Evolutionary conservation across 2,329 filamentous ascomycete genomes (phyloP).

Genomic region (Blastomyces silverae): DNA sequence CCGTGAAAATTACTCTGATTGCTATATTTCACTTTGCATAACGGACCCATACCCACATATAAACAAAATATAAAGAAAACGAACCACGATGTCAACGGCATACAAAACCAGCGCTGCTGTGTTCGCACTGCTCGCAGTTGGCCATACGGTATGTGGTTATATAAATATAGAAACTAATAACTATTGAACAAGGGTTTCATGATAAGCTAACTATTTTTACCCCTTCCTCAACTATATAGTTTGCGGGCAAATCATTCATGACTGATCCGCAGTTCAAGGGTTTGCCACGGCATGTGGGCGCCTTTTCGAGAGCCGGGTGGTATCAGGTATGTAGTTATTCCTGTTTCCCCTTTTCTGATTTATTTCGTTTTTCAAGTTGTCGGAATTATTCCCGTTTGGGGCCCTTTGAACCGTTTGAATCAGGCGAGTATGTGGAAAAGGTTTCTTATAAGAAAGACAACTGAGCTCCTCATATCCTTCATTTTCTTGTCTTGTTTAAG

Average conservation of each 20-base stretch:
- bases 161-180: background rate
- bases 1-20: background rate
- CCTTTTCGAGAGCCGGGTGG: slow-evolving; percentile 26
- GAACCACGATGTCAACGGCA: background rate
- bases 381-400: background rate
- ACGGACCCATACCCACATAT: background rate
- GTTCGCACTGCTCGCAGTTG: slow-evolving; percentile 23
- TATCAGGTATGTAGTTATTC: slow-evolving; percentile 24
- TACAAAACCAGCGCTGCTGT: slow-evolving; percentile 19
- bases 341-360: background rate
- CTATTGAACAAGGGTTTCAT: background rate
- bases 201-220: background rate
- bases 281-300: slow-evolving; percentile 16
- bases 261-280: slow-evolving; percentile 25
- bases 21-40: no score
- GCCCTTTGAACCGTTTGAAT: background rate
- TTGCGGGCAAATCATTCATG: slow-evolving; percentile 24
- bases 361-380: no score
- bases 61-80: background rate
- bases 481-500: background rate
- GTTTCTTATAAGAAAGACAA: background rate
- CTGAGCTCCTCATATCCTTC: background rate
- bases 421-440: background rate
- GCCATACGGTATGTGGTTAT: slow-evolving; percentile 24
- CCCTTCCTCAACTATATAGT: slow-evolving; percentile 17